Base-by-base conservation (phyloP, 108 stramenopile species). In the Cylindrotheca closterium region DNA sequence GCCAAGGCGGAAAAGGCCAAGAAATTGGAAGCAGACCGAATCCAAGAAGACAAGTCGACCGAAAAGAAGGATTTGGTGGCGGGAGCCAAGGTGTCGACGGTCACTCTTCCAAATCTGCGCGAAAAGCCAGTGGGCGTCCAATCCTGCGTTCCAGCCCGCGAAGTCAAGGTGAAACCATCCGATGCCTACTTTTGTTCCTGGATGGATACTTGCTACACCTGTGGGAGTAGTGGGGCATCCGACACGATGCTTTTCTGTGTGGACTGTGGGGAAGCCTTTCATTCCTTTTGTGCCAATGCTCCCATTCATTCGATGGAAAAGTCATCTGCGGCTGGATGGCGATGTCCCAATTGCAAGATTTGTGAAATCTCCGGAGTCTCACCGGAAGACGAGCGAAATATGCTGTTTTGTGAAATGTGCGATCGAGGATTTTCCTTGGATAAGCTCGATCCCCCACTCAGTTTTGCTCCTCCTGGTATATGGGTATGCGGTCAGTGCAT, bases 181-280 rank as follows among this genome's bases (percentile, higher is more conserved):
- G 83, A 86, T 58, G 83, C 89, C 0, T 77, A 71, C 53, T 80
- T 59, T 50, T 58, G 52, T 10, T 52, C 65, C 8, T 90, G 85
- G 83, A 70, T 81, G 63, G 89, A 90, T 49, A 51, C 67, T 22
- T 90, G 89, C 71, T 82, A 82, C 54, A 71, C 74, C 12, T 90
- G 89, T 47, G 89, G 81, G 27, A 83, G 81, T 51, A 74, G 74
- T 52, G 89, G 85, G 18, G 81, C 85, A 10, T 46, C 68, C 4
- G 89, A 86, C 61, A 80, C 78, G 37, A 79, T 93, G 77, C 65
- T 94, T 10, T 94, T 88, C 58, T 96, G 95, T 58, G 75, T 84
- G 12, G 92, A 96, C 68, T 96, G 95, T 63, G 95, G 95, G 28
- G 95, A 96, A 77, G 83, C 84, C 17, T 88, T 82, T 53, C 95